Conservation (phyloP, 2,329 filamentous ascomycete species). For the Fusarium hostae region DNA sequence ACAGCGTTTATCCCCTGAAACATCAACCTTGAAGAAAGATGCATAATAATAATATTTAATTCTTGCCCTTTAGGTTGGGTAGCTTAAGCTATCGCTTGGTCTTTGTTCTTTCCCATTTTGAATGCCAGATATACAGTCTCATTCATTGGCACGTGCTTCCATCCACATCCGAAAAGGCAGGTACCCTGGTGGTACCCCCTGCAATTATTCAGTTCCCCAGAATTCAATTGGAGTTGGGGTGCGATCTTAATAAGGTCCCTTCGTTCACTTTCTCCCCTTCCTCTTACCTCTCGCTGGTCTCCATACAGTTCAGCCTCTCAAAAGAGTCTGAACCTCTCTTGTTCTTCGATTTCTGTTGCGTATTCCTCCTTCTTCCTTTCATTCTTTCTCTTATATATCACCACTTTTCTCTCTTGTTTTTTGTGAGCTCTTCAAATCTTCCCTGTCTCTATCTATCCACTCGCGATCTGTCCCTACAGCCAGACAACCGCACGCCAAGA, state of each 20-base stretch:
- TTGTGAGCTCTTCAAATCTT: neutral
- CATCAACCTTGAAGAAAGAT: slow-evolving; percentile 8
- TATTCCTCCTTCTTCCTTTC: slow-evolving; percentile 1
- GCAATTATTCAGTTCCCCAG: slow-evolving; percentile 36
- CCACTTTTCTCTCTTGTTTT: neutral
- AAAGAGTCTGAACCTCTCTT: slow-evolving; percentile 9
- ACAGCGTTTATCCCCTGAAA: slow-evolving; percentile 31
- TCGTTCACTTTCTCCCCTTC: slow-evolving; percentile 22
- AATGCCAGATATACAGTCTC: slow-evolving; percentile 14
- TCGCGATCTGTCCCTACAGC: slow-evolving; percentile 7
- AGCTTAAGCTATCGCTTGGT: neutral
- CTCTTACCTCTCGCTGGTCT: slow-evolving; percentile 16
- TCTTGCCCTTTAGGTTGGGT: slow-evolving; percentile 1
- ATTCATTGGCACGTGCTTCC: slow-evolving; percentile 33
- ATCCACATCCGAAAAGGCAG: slow-evolving; percentile 28
- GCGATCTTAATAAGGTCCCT: slow-evolving; percentile 31
- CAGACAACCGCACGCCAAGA: slow-evolving; percentile 38
- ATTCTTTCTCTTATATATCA: slow-evolving; percentile 2
- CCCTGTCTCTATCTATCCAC: slow-evolving; percentile 11
- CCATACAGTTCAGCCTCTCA: slow-evolving; percentile 4
- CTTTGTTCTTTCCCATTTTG: slow-evolving; percentile 20
- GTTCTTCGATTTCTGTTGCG: slow-evolving; percentile 2
- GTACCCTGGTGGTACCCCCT: slow-evolving; percentile 35
- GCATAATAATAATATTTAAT: slow-evolving; percentile 4
- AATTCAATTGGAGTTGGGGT: slow-evolving; percentile 26